Conservation (phyloP, 2,329 filamentous ascomycete genomes). For the Penicillium italicum region DNA sequence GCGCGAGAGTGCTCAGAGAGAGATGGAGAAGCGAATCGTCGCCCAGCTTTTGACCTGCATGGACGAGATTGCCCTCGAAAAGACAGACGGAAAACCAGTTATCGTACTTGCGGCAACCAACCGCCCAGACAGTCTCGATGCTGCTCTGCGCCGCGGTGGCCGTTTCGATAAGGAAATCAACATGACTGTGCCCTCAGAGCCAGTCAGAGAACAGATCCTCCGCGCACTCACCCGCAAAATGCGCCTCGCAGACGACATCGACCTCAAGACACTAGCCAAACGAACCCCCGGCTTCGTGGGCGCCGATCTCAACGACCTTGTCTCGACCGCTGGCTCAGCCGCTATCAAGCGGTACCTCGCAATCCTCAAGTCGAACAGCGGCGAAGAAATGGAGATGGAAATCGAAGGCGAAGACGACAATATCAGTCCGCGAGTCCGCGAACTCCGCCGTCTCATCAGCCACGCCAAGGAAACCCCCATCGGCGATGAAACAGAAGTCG, state of each 20-base stretch:
- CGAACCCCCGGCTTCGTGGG: constrained; percentile 90
- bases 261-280: constrained; percentile 71
- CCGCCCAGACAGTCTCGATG: constrained; percentile 78
- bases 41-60: constrained; percentile 81
- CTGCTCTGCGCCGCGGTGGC: constrained; percentile 68
- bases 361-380: constrained; percentile 48
- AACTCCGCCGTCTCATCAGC: constrained; percentile 52
- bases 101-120: constrained; percentile 92
- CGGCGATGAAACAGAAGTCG: constrained; percentile 53
- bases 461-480: constrained; percentile 52
- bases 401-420: constrained; percentile 43
- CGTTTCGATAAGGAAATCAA: constrained; percentile 82
- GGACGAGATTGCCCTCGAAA: constrained; percentile 71
- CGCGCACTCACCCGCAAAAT: constrained; percentile 66
- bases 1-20: constrained; percentile 74
- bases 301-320: constrained; percentile 73
- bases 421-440: constrained; percentile 41
- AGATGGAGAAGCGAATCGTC: constrained; percentile 86
- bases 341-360: constrained; percentile 60
- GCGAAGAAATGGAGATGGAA: constrained; percentile 48
- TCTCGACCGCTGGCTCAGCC: constrained; percentile 61
- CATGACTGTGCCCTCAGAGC: constrained; percentile 79
- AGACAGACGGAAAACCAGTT: constrained; percentile 71
- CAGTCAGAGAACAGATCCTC: constrained; percentile 73
- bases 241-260: constrained; percentile 63